Base-by-base conservation (phyloP, 2,329 filamentous ascomycete genomes). In the Phoma sp. region DNA sequence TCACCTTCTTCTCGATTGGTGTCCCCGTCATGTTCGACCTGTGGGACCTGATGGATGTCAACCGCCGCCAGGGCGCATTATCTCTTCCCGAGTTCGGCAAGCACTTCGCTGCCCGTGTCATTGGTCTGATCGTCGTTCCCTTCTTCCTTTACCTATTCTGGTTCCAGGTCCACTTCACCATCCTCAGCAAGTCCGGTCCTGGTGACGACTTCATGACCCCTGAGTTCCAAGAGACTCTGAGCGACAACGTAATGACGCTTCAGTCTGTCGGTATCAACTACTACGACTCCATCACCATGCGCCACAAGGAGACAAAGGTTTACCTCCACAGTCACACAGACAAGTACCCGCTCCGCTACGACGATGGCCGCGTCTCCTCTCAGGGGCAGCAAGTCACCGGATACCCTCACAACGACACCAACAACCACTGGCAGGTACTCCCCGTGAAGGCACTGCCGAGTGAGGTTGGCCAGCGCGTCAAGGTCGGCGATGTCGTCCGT, bases 141-240 rank as follows among this genome's bases (percentile, higher is more conserved):
- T 97, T 99, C 82, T 82, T 98, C 71, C 96, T 99, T 78, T 99
- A 99, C 78, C 85, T 99, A 41, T 98, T 99, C 84, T 99, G 95
- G 95, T 99, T 99, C 88, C 95, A 99, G 83, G 93, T 99, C 27
- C 95, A 99, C 80, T 99, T 99, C 76, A 84, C 91, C 39, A 91
- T 99, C 68, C 84, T 99, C 60, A 89, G 81, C 63, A 85, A 88
- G 57, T 98, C 95, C 47, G 95, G 95, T 32, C 94, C 95, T 39
- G 95, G 95, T 49, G 95, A 99, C 73, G 94, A 98, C 71, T 99
- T 99, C 80, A 99, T 99, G 95, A 92, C 90, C 4, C 95, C 95
- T 1, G 92, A 95, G 71, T 99, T 99, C 81, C 95, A 99, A 80
- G 93, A 96, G 80, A 98, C 95, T 1, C 82, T 99, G 61, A 92